Evolutionary conservation across 768 basidiomycete genomes (phyloP).

Genomic region (Mycena amicta): DNA sequence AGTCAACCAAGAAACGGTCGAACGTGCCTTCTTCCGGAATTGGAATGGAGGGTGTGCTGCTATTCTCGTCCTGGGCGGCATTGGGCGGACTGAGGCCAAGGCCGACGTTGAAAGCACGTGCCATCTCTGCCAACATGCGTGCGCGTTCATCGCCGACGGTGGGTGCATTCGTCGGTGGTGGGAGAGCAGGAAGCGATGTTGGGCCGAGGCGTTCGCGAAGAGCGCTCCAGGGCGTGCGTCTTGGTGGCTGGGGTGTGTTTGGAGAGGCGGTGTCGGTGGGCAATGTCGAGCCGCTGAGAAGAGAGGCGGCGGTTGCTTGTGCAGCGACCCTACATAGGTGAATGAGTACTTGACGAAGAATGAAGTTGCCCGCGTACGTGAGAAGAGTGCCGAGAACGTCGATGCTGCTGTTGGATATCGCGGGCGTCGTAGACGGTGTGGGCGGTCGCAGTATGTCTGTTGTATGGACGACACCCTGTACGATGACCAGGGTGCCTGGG

Average conservation of each 20-base stretch:
- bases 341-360: not conserved
- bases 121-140: conserved; percentile 79
- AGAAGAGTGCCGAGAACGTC: conserved; percentile 83
- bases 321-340: conserved; percentile 72
- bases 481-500: conserved; percentile 78
- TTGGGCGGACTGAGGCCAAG: conserved; percentile 47
- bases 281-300: conserved; percentile 65
- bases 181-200: conserved; percentile 32
- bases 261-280: conserved; percentile 38
- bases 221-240: conserved; percentile 52
- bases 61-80: not conserved
- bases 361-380: conserved; percentile 49
- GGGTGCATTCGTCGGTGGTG: conserved; percentile 17
- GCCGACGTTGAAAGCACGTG: conserved; percentile 75
- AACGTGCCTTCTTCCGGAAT: conserved; percentile 66
- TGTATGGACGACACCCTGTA: conserved; percentile 82
- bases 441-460: conserved; percentile 56
- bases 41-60: not conserved
- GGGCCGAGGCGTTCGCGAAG: conserved; percentile 70
- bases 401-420: conserved; percentile 72
- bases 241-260: conserved; percentile 7
- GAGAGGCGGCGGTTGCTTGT: conserved; percentile 88
- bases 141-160: conserved; percentile 56
- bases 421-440: conserved; percentile 25
- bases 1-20: conserved; percentile 77